Base-by-base conservation (phyloP, 2,329 filamentous ascomycete genomes). In the Zopfia rhizophila region DNA sequence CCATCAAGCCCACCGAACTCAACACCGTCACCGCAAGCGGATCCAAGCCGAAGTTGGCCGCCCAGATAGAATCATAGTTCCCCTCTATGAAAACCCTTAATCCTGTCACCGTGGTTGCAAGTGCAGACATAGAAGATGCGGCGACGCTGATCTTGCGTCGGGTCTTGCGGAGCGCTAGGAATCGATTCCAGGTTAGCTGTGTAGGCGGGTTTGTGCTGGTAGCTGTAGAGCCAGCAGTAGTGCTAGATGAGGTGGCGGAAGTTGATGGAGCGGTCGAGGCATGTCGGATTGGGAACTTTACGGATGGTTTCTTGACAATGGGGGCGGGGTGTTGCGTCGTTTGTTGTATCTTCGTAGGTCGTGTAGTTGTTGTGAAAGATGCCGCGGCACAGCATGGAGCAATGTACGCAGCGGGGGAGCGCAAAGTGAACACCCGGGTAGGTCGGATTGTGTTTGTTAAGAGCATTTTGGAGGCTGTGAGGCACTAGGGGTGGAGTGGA, bases 81-180 rank as follows among this genome's bases (percentile, higher is more conserved):
- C 88, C 83, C 25, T 83, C 82, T 3, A 87, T 84, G 32, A 96
- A 81, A 23, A 90, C 56, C n/a, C 84, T 73, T 2, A 85, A 83
- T 12, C 88, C 87, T 2, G 74, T 77, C 3, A 80, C 77, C 1
- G 89, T 88, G 48, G 83, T 84, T 10, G 78, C 75, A 5, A 86
- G 55, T 29, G 87, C 86, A 23, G 83, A 84, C 23, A 84, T 69
- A 39, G 91, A 78, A 33, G 89, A 93, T 55, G 91, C 91, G 37
- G 82, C 82, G 25, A 96, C 82, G 69, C 93, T 91, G 77, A 92
- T 89, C 62, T 89, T 85, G 50, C 93, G 87, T 44, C 93, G 89
- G 49, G 86, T 88, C 62, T 91, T 89, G 65, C 93, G 91, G 49
- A 97, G 86, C 69, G 85, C 84, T 80, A 97, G 96, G 79, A 96